Evolutionary conservation across 805 yeast species (phyloP), one percentile per base, ranked within the genome.

Genomic region (Starmerella sirachaensis): DNA sequence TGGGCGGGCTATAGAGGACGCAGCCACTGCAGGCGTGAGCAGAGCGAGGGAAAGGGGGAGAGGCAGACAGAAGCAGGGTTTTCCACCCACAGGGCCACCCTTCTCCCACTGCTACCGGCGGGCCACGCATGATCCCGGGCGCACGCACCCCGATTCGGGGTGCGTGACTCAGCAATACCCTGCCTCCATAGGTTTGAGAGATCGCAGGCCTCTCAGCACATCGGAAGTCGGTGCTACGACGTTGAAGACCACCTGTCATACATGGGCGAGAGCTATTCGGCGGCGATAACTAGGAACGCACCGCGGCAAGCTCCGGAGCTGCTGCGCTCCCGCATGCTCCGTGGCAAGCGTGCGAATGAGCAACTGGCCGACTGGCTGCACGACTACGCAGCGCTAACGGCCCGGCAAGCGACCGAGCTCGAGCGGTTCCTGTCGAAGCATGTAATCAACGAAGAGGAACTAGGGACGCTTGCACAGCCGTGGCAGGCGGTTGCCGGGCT

Each of bases 221-320:
- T n/a, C n/a, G n/a, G n/a, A n/a, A n/a, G n/a, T n/a, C n/a, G n/a
- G n/a, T n/a, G n/a, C n/a, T n/a, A n/a, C n/a, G 25, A 16, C 29
- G 29, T 25, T 17, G 35, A 19, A 26, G 11, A 19, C 33, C 23
- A n/a, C n/a, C n/a, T n/a, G n/a, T n/a, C 9, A 18, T 21, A 11
- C 32, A 43, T 45, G 49, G 40, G 42, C 14, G 47, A 38, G 27
- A 45, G 45, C 32, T 51, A 51, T 46, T 35, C 50, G 18, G 43
- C 38, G 16, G 54, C 55, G 24, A 37, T 51, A 27, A 17, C 38
- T 27, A 26, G 35, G 12, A 41, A 45, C 38, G 22, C 66, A 26
- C 82, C 84, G 11, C 60, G 62, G 19, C 76, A 70, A 48, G 75
- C 81, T 16, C 67, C 74, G 44, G 79, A 72, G 49, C 63, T 72